These are phyloP conservation scores for Backusella luteola DNA, from an alignment of 192 early-diverging fungal genomes.

Conservation along the genomic window DNA sequence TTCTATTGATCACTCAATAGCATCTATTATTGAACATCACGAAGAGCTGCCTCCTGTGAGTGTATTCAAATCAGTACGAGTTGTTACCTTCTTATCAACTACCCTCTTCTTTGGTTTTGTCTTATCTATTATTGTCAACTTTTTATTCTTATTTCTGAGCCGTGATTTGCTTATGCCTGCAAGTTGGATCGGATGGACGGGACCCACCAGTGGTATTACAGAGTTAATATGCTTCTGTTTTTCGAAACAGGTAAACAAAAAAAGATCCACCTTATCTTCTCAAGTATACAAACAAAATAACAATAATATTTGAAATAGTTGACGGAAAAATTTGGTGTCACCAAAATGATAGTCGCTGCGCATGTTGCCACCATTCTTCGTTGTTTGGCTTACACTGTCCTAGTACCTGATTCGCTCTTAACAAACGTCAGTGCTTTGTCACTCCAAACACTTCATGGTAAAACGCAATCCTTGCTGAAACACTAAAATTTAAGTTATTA, in stretches of 20 bases:
- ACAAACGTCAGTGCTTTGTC: constrained; percentile 26
- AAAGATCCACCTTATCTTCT: neutral
- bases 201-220: constrained; percentile 32
- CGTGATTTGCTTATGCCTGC: constrained; percentile 31
- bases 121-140: constrained; percentile 31
- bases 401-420: constrained; percentile 13
- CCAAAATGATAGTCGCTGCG: constrained; percentile 26
- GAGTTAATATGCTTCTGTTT: constrained; percentile 39
- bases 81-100: constrained; percentile 27
- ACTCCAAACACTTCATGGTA: constrained; percentile 33
- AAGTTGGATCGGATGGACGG: constrained; percentile 38
- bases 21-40: neutral
- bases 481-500: neutral
- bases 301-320: constrained; percentile 23
- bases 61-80: constrained; percentile 13
- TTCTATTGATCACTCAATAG: constrained; percentile 20
- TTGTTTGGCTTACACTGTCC: constrained; percentile 17
- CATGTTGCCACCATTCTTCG: constrained; percentile 25
- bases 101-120: constrained; percentile 34
- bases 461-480: constrained; percentile 7
- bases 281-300: neutral
- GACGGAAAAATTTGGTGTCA: constrained; percentile 30
- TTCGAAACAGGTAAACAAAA: constrained; percentile 37
- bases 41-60: neutral
- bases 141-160: constrained; percentile 32